phyloP scores from a whole-genome alignment of 2,329 filamentous ascomycete genomes.

The Pseudogymnoascus sp. region DNA sequence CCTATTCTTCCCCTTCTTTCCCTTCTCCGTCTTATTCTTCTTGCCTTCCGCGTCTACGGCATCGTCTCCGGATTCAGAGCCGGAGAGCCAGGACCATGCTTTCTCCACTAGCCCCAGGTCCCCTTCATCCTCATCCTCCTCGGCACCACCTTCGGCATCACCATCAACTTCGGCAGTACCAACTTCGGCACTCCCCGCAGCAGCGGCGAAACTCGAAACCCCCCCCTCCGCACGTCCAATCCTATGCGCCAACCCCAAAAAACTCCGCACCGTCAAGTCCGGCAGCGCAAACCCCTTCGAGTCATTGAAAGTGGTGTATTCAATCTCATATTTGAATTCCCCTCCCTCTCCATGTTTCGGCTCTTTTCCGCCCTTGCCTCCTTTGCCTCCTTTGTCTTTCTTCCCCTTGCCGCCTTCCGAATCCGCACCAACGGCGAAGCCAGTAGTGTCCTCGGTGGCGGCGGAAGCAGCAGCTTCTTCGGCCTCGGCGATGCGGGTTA shows the following conservation, averaged over 20 bases:
- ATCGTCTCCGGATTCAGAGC: constrained; percentile 17
- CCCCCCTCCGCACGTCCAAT: constrained; percentile 50
- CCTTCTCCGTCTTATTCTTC: constrained; percentile 30
- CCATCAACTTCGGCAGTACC: too few relatives aligned
- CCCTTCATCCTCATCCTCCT: constrained; percentile 20
- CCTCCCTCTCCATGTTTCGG: constrained; percentile 45
- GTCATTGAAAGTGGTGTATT: constrained; percentile 79
- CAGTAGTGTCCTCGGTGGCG: too few relatives aligned
- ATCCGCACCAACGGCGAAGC: too few relatives aligned
- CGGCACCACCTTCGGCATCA: constrained; percentile 13
- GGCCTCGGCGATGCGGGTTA: constrained; percentile 82
- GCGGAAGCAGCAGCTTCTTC: constrained; percentile 28
- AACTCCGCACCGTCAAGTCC: constrained; percentile 78
- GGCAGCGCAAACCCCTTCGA: constrained; percentile 58
- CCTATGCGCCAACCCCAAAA: constrained; percentile 67
- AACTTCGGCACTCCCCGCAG: not conserved
- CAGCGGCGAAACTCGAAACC: not conserved
- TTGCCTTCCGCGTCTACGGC: constrained; percentile 20
- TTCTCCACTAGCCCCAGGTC: constrained; percentile 16
- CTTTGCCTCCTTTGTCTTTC: constrained; percentile 19
- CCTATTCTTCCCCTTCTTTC: constrained; percentile 40
- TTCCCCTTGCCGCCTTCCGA: constrained; percentile 17
- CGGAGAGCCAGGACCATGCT: constrained; percentile 6
- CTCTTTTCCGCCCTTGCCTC: constrained; percentile 36
- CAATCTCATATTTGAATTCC: constrained; percentile 66